A percentile compares a stretch with the other conserved stretches of the same genome.
phyloP scores from a whole-genome alignment of 2,329 filamentous ascomycete genomes.

The Trichoderma brevicompactum region DNA sequence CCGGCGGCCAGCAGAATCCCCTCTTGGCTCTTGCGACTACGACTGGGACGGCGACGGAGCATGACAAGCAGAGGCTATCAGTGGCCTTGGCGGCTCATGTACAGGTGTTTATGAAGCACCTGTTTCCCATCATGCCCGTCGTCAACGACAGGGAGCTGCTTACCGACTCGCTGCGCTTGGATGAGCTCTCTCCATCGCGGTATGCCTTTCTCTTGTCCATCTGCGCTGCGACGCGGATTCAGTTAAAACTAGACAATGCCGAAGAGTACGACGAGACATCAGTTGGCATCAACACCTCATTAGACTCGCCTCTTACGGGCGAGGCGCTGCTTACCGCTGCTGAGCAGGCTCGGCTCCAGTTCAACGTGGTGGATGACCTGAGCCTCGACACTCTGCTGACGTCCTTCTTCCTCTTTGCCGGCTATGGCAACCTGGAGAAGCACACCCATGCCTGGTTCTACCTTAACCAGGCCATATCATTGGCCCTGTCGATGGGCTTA shows the following conservation, averaged over 20 bases:
- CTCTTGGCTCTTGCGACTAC: conserved; percentile 1
- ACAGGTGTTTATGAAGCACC: conserved; percentile 38
- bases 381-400: conserved; percentile 38
- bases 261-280: conserved; percentile 29
- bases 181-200: conserved; percentile 36
- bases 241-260: conserved; percentile 36
- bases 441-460: conserved; percentile 40
- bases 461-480: conserved; percentile 40
- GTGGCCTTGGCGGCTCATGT: conserved; percentile 37
- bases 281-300: conserved; percentile 32
- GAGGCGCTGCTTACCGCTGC: conserved; percentile 37
- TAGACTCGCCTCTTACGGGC: conserved; percentile 35
- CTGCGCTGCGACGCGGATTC: conserved; percentile 40
- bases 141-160: conserved; percentile 38
- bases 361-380: conserved; percentile 38
- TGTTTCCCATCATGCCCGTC: conserved; percentile 43
- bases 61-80: conserved; percentile 33
- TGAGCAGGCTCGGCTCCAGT: conserved; percentile 37
- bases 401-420: conserved; percentile 40
- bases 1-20: not conserved
- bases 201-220: conserved; percentile 39
- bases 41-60: conserved; percentile 13
- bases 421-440: conserved; percentile 40
- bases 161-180: conserved; percentile 35
- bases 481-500: conserved; percentile 38